Evolutionary conservation across 2,329 filamentous ascomycete species (phyloP).

Genomic region (Diaporthe citriasiana): DNA sequence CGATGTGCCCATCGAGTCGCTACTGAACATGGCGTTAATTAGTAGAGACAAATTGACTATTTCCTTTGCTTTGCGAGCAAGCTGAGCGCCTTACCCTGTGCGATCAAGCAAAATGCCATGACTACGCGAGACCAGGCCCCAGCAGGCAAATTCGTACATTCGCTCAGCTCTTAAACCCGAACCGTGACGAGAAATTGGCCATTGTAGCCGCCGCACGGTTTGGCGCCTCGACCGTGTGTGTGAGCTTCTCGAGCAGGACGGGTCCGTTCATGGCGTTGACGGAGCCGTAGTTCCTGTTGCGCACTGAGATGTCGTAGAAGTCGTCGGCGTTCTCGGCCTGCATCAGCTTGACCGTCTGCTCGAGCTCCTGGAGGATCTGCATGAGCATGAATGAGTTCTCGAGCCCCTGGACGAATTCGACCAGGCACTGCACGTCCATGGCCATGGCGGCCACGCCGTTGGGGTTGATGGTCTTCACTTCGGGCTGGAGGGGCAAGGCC

Average conservation of each 20-base stretch:
- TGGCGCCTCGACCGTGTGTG: constrained; percentile 71
- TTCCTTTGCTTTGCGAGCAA: neutral
- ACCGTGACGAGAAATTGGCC: constrained; percentile 80
- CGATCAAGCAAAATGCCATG: constrained; percentile 25
- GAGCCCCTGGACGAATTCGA: constrained; percentile 87
- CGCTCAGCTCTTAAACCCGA: constrained; percentile 69
- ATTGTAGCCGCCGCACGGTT: constrained; percentile 74
- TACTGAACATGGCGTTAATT: constrained; percentile 19
- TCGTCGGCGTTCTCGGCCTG: constrained; percentile 92
- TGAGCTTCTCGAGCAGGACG: constrained; percentile 89
- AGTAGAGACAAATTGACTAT: constrained; percentile 38
- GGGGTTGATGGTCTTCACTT: constrained; percentile 88
- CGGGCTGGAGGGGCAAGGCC: constrained; percentile 81
- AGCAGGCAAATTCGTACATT: neutral
- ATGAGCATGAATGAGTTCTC: constrained; percentile 87
- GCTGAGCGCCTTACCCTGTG: neutral
- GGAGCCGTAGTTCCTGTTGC: constrained; percentile 93
- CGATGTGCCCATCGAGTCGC: constrained; percentile 15
- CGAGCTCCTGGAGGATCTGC: constrained; percentile 91
- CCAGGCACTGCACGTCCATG: constrained; percentile 86
- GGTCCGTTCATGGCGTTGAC: constrained; percentile 94
- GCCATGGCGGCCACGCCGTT: constrained; percentile 86
- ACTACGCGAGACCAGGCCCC: neutral
- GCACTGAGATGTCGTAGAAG: constrained; percentile 91
- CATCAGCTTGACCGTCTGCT: constrained; percentile 92